Evolutionary conservation across 306 rosid genomes (phyloP), one percentile per base, ranked within the genome.

Genomic region (Dicorynia guianensis): DNA sequence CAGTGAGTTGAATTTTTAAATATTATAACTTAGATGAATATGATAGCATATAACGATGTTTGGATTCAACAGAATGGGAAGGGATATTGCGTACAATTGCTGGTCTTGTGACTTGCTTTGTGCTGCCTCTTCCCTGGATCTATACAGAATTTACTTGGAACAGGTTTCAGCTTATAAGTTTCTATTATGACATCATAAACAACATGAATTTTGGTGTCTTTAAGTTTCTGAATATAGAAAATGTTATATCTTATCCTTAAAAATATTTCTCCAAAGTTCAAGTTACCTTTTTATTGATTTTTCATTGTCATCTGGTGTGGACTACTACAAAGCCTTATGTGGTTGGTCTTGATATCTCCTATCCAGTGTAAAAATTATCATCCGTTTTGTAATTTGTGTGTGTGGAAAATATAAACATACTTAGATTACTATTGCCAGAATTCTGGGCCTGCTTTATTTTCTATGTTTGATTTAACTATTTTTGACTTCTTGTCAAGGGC

Each of bases 21-120:
- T 59, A n/a, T n/a, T n/a, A n/a, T n/a, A 14, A 62, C 57, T 36
- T 57, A 60, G n/a, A 35, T 18, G 47, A 72, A 66, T 60, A 30
- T 50, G 9, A 49, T 69, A 33, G 61, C 56, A 30, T 20, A 33
- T 42, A 40, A 20, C 81, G 63, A n/a, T 78, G 76, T 80, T 71
- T 60, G 53, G 36, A 44, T 70, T 72, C 76, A 76, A 64, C 92
- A 94, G 98, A 86, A 84, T 94, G 98, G 98, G 98, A 66, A 89
- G 98, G 78, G 90, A 89, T 81, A 76, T 90, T 44, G 79, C 83
- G n/a, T 94, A 88, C 82, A 97, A 92, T 80, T 60, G 80, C 85
- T 94, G 97, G 98, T 87, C 98, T 38, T 93, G 95, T 66, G 98
- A 94, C 82, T 86, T 94, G 88, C 95, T 94, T 63, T 94, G 98